phyloP scores from a whole-genome alignment of 352 stramenopile genomes.

The Aphanomyces stellatus region DNA sequence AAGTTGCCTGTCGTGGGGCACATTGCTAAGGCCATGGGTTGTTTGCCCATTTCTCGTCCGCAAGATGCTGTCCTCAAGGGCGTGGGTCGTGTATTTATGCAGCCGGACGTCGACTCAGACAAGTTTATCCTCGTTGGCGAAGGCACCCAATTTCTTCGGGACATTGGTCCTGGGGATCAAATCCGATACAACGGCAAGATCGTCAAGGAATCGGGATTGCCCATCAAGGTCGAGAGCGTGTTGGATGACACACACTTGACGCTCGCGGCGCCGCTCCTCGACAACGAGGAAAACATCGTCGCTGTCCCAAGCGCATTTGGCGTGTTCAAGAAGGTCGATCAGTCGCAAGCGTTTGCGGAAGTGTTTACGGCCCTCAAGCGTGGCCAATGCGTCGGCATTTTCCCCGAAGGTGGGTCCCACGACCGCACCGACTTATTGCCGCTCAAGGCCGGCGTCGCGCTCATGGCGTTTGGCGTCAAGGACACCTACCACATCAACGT shows the following conservation, averaged over 20 bases:
- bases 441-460: constrained; percentile 95
- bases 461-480: constrained; percentile 95
- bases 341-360: constrained; percentile 87
- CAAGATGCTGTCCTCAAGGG: constrained; percentile 86
- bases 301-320: constrained; percentile 50
- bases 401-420: constrained; percentile 96
- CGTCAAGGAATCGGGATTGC: constrained; percentile 70
- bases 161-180: constrained; percentile 43
- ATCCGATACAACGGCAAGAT: constrained; percentile 65
- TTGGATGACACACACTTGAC: constrained; percentile 80
- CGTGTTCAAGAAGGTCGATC: constrained; percentile 88
- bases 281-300: constrained; percentile 20
- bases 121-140: constrained; percentile 48
- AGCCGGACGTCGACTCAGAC: constrained; percentile 25
- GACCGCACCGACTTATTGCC: constrained; percentile 96
- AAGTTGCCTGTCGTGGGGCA: constrained; percentile 91
- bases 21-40: constrained; percentile 91
- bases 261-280: constrained; percentile 39
- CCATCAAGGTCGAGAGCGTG: constrained; percentile 77
- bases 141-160: constrained; percentile 30
- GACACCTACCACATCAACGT: constrained; percentile 95
- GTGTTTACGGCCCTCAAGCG: constrained; percentile 87
- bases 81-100: constrained; percentile 55
- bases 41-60: constrained; percentile 94
- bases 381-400: constrained; percentile 93